Base-by-base conservation (phyloP, 2,329 filamentous ascomycete genomes). In the Colletotrichum plurivorum region DNA sequence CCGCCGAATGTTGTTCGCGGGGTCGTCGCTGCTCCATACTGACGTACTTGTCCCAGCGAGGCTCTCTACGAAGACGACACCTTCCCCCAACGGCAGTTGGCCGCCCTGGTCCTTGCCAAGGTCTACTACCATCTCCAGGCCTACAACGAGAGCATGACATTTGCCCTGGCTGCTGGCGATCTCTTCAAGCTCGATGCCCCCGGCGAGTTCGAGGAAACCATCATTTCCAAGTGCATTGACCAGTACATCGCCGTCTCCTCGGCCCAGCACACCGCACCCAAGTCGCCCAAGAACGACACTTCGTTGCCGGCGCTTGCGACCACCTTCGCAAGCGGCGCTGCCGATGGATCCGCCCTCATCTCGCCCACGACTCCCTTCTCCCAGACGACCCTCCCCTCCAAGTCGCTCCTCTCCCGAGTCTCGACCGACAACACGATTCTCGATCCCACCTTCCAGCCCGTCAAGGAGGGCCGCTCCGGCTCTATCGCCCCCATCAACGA, bases 61-160 rank as follows among this genome's bases (percentile, higher is more conserved):
- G 94, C 94, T 63, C 90, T 99, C 58, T 99, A 97, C 83, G 96
- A 99, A 87, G 95, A 99, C 84, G 94, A 97, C 76, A 88, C 89
- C 70, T 99, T 99, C 78, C 93, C 95, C 56, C 93, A 99, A 81
- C 94, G 95, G 77, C 93, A 96, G 80, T 91, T 99, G 65, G 96
- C 96, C 63, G 96, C 96, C 62, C 88, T 99, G 57, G 94, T 99
- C 63, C 93, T 97, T 51, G 93, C 96, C 75, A 99, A 99, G 87
- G 94, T 98, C 74, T 99, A 98, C 85, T 99, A 98, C 79, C 96
- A 99, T 79, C 90, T 99, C 61, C 94, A 98, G 83, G 96, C 96
- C 80, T 99, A 99, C 85, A 96, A 98, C 79, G 96, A 99, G 85
- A 98, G 95, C 82, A 98, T 99, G 95, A 93, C 94, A 60, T 98